Percentiles rank a stretch among this genome's conserved stretches.
Conservation (phyloP, 495 filamentous ascomycete species). For the Clohesyomyces aquaticus region DNA sequence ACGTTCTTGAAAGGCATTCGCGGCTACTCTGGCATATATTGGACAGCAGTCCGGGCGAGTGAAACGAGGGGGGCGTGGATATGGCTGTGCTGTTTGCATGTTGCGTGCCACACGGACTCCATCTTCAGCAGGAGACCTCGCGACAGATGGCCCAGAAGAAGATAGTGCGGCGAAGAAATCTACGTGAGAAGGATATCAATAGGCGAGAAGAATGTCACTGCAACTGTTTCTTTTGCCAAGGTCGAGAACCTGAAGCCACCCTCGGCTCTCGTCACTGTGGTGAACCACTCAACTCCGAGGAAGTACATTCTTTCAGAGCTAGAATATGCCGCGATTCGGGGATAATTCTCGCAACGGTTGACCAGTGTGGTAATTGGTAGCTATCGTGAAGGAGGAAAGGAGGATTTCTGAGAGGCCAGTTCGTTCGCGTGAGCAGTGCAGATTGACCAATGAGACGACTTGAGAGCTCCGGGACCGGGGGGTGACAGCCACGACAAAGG, state of each 20-base stretch:
- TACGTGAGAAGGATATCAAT: not conserved
- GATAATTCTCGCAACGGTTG: too few species aligned
- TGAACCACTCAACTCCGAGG: not conserved
- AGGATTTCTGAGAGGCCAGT: too few species aligned
- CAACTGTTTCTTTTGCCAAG: not conserved
- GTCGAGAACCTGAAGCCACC: not conserved
- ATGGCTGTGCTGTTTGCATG: not conserved
- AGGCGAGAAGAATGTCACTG: slow-evolving; percentile 1
- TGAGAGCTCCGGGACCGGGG: too few species aligned
- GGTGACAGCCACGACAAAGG: too few species aligned
- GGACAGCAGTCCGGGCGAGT: not conserved
- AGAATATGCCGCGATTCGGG: too few species aligned
- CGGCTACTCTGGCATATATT: not conserved
- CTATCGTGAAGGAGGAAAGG: too few species aligned
- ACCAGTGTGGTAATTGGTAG: too few species aligned
- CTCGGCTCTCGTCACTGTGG: not conserved
- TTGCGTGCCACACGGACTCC: not conserved
- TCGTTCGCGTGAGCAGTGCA: too few species aligned
- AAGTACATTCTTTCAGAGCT: too few species aligned
- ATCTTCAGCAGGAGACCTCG: not conserved
- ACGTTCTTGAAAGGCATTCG: not conserved
- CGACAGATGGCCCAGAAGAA: not conserved
- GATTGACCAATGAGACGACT: too few species aligned
- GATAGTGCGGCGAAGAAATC: not conserved
- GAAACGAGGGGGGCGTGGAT: not conserved